A percentile compares a stretch with the other conserved stretches of the same genome.
phyloP scores from a whole-genome alignment of 1,284 basidiomycete genomes.

The Puccinia polysora region DNA sequence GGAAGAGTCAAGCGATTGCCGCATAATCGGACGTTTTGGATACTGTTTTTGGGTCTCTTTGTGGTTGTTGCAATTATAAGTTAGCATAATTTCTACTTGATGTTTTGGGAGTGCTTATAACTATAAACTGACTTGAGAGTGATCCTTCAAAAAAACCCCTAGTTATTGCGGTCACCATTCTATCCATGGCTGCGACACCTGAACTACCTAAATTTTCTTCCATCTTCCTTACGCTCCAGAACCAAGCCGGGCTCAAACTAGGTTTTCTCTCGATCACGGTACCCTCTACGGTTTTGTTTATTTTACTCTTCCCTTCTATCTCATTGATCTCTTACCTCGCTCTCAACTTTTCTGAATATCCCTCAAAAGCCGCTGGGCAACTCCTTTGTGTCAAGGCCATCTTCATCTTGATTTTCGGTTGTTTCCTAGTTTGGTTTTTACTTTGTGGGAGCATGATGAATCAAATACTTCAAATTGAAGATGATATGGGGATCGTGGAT shows the following conservation, averaged over 20 bases:
- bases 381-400: conserved; percentile 6
- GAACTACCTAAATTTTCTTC: conserved; percentile 4
- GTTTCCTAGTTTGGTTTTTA: conserved; percentile 30
- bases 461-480: not conserved
- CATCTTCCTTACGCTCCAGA: not conserved
- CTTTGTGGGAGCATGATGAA: not conserved
- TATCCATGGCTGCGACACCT: conserved; percentile 14
- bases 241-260: conserved; percentile 2
- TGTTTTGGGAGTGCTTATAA: no score
- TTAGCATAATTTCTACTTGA: no score
- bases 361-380: conserved; percentile 20
- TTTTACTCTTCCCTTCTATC: conserved; percentile 7
- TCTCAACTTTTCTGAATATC: conserved; percentile 3
- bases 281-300: conserved; percentile 5
- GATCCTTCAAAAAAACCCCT: no score
- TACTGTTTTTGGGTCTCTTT: conserved; percentile 22
- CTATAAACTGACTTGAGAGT: no score
- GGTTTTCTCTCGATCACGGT: conserved; percentile 24
- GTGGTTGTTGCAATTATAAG: conserved; percentile 1
- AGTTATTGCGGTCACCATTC: conserved; percentile 15
- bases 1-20: conserved; percentile 2
- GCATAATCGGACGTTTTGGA: not conserved
- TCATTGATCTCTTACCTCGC: conserved; percentile 33
- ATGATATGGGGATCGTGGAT: not conserved
- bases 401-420: conserved; percentile 15